phyloP scores from a whole-genome alignment of 2,329 filamentous ascomycete genomes.

The Cladosporium velox region DNA sequence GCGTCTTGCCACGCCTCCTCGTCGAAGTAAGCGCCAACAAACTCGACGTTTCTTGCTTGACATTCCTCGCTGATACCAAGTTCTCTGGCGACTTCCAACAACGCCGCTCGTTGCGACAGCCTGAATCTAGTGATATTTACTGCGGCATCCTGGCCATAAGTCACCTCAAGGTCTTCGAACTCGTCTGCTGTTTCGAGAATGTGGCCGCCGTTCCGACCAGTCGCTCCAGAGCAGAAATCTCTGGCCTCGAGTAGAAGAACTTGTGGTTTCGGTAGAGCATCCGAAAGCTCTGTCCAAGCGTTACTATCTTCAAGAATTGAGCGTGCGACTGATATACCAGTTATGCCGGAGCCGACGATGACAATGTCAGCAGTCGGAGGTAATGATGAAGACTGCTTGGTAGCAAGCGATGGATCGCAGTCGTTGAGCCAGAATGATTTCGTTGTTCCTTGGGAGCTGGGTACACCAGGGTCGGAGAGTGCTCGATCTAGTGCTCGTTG shows the following conservation, averaged over 20 bases:
- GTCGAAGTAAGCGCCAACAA: background rate
- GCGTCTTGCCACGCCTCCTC: background rate
- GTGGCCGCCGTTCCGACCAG: conserved; percentile 24
- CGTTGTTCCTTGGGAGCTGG: background rate
- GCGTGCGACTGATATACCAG: background rate
- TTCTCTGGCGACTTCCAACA: background rate
- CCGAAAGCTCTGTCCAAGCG: background rate
- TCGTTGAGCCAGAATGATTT: background rate
- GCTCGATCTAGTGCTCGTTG: background rate
- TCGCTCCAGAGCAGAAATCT: conserved; percentile 23
- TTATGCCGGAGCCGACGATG: background rate
- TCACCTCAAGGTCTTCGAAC: background rate
- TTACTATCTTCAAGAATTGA: background rate
- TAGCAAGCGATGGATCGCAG: background rate
- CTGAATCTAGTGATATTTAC: background rate
- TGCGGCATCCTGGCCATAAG: background rate
- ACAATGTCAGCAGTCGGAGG: background rate
- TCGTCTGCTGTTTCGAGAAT: conserved; percentile 3
- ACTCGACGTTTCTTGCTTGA: background rate
- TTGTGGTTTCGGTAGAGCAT: background rate
- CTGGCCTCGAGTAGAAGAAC: conserved; percentile 22
- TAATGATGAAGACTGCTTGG: background rate
- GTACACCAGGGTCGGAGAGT: background rate
- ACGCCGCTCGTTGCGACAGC: background rate
- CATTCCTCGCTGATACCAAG: background rate